A percentile compares a stretch with the other conserved stretches of the same genome.
phyloP scores from a whole-genome alignment of 768 basidiomycete genomes.

The Hygrophoropsis aurantiaca region DNA sequence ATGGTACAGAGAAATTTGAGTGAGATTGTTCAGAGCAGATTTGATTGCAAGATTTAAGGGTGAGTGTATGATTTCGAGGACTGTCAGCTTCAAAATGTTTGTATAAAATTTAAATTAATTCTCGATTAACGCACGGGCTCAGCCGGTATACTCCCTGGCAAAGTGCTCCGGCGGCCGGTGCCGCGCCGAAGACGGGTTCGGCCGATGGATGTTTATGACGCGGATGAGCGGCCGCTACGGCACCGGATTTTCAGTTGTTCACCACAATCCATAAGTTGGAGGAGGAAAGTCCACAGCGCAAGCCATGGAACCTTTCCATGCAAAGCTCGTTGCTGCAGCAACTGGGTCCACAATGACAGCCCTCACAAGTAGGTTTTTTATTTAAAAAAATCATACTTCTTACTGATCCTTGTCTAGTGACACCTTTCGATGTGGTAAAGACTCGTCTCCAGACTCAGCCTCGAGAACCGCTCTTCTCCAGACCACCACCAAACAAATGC shows the following conservation, averaged over 20 bases:
- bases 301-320: constrained; percentile 69
- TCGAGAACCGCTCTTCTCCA: constrained; percentile 51
- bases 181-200: neutral
- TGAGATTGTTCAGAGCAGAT: neutral
- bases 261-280: no score
- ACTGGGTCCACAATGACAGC: constrained; percentile 81
- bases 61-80: neutral
- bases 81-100: neutral
- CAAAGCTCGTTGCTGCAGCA: constrained; percentile 79
- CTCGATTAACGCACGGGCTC: constrained; percentile 18
- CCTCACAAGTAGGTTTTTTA: constrained; percentile 62
- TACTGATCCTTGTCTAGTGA: constrained; percentile 65
- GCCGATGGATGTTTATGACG: neutral
- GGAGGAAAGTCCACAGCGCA: no score
- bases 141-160: constrained; percentile 14
- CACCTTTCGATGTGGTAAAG: constrained; percentile 97
- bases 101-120: constrained; percentile 11
- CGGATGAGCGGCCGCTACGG: neutral
- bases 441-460: constrained; percentile 94
- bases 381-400: neutral
- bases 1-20: no score
- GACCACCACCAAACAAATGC: constrained; percentile 56
- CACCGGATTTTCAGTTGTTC: neutral
- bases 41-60: neutral
- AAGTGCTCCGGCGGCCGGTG: neutral